Base-by-base conservation (phyloP, 805 yeast species). In the Candida dajiaensis region DNA sequence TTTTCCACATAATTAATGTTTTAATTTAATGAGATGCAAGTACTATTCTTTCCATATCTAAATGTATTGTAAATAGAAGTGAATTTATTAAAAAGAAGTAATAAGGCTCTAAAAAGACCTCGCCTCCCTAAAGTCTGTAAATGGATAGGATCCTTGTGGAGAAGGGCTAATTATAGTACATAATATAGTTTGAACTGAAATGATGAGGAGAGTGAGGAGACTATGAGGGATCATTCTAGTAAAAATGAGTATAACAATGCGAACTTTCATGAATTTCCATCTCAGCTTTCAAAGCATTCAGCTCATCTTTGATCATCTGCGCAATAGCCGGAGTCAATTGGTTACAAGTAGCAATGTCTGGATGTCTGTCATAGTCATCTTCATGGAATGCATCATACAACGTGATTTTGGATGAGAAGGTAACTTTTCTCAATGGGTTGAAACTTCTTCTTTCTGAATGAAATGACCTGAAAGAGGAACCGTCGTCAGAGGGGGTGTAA, bases 341-440 rank as follows among this genome's bases (percentile, higher is more conserved):
- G 65, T 90, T 89, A 67, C 97, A 92, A 2, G 97, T 89, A 3
- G 96, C 95, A 25, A 82, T 72, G 51, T 89, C 97, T 0, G 97
- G 97, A 53, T 83, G 89, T 57, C 99, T 80, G 64, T 92, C 97
- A 64, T 92, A 92, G 53, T 86, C 97, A 18, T 77, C 81, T 33
- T 82, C 81, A 48, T 83, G 77, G 64, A 85, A 89, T 0, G 97
- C 92, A 50, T 89, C 95, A 65, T 82, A 92, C 38, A 94, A 75
- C 8, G 87, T 76, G 47, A 94, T 87, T 55, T 89, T 73, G 1
- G 95, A 82, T 6, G 95, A 85, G 66, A 92, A 92, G 42, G 78
- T 63, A 11, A 83, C 88, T 15, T 41, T 51, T 13, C 42, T 47
- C 12, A 33, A 19, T 10, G 25, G 20, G 38, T 46, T 46, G 19